Evolutionary conservation across 768 basidiomycete genomes (phyloP).

Genomic region (Leccinellum albellum): DNA sequence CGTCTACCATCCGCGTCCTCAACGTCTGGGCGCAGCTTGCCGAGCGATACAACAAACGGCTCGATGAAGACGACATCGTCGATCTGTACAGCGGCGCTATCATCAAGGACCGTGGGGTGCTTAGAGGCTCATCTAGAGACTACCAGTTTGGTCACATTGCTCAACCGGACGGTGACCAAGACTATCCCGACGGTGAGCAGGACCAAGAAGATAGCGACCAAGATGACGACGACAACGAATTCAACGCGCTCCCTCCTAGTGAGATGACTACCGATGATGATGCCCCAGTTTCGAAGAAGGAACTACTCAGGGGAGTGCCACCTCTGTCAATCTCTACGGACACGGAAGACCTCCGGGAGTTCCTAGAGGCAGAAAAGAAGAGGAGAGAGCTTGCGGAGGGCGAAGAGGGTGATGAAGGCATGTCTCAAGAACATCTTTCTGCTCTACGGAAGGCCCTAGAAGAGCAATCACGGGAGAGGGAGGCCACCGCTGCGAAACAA

Average conservation of each 20-base stretch:
- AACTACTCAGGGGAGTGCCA: slow-evolving; percentile 36
- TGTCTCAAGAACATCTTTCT: slow-evolving; percentile 18
- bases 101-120: slow-evolving; percentile 67
- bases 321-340: slow-evolving; percentile 47
- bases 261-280: slow-evolving; percentile 25
- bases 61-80: slow-evolving; percentile 80
- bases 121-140: slow-evolving; percentile 40
- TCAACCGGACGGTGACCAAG: slow-evolving; percentile 36
- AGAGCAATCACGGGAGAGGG: slow-evolving; percentile 8
- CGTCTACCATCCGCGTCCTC: slow-evolving; percentile 49
- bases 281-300: slow-evolving; percentile 30
- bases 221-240: slow-evolving; percentile 55
- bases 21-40: slow-evolving; percentile 67
- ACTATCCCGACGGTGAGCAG: slow-evolving; percentile 36
- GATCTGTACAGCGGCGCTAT: slow-evolving; percentile 60
- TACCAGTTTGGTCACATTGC: slow-evolving; percentile 53
- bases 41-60: slow-evolving; percentile 58
- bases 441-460: slow-evolving; percentile 16
- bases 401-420: slow-evolving; percentile 25
- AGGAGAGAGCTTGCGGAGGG: slow-evolving; percentile 41
- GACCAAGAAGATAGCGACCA: slow-evolving; percentile 47
- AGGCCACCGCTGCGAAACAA: slow-evolving; percentile 4
- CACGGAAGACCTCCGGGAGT: slow-evolving; percentile 61
- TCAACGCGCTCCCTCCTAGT: slow-evolving; percentile 47
- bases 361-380: slow-evolving; percentile 58